Evolutionary conservation across 768 basidiomycete species (phyloP).

Genomic region (Pisolithus albus): DNA sequence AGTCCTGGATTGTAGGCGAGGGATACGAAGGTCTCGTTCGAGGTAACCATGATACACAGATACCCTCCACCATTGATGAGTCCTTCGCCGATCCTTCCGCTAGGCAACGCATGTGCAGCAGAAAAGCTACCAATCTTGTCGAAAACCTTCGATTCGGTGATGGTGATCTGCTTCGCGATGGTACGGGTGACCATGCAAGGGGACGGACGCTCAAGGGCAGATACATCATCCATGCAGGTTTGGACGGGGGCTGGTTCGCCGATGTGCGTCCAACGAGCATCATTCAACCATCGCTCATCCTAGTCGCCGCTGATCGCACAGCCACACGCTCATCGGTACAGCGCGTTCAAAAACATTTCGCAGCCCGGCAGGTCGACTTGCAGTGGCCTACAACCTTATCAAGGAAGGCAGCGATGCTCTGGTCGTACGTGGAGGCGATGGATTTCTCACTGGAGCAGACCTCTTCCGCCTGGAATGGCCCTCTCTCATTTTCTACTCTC

Average conservation of each 20-base stretch:
- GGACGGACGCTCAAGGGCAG: constrained; percentile 79
- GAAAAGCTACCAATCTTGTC: constrained; percentile 38
- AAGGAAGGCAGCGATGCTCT: constrained; percentile 96
- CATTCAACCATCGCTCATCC: too few species aligned
- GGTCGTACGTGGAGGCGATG: constrained; percentile 96
- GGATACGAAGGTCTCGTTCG: constrained; percentile 97
- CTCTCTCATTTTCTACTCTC: constrained; percentile 63
- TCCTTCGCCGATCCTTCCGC: constrained; percentile 24
- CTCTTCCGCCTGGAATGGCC: constrained; percentile 94
- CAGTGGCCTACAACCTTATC: constrained; percentile 85
- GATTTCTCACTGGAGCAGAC: constrained; percentile 93
- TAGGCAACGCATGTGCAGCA: constrained; percentile 8
- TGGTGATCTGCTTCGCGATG: constrained; percentile 68
- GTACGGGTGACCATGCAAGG: constrained; percentile 63
- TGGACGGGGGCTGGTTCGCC: constrained; percentile 95
- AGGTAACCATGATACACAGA: constrained; percentile 56
- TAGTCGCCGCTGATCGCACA: constrained; percentile 35
- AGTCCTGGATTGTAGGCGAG: constrained; percentile 94
- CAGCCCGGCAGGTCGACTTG: constrained; percentile 79
- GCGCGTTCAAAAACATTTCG: constrained; percentile 82
- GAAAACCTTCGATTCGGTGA: constrained; percentile 80
- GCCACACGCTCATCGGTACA: constrained; percentile 95
- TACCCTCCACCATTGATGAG: constrained; percentile 18
- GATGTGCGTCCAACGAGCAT: constrained; percentile 47
- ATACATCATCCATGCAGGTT: too few species aligned